phyloP scores from a whole-genome alignment of 352 stramenopile genomes.

The Phytopythium kandeliae region DNA sequence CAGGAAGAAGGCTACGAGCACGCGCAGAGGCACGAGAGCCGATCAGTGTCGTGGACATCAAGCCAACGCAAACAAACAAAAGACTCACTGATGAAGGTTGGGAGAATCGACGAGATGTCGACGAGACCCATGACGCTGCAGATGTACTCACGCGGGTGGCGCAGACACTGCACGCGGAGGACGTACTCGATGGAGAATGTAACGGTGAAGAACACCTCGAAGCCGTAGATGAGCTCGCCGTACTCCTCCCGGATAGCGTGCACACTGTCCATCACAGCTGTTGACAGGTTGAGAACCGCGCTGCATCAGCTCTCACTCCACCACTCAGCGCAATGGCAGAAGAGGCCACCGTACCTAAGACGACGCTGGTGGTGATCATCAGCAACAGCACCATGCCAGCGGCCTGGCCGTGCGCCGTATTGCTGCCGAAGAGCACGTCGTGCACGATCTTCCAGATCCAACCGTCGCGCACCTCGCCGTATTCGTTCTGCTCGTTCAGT shows the following conservation, averaged over 20 bases:
- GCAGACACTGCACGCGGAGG: slow-evolving; percentile 58
- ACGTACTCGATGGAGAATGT: slow-evolving; percentile 81
- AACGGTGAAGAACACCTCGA: slow-evolving; percentile 83
- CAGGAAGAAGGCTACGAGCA: slow-evolving; percentile 36
- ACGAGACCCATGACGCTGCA: slow-evolving; percentile 71
- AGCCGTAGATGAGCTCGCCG: slow-evolving; percentile 56
- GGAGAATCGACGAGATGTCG: slow-evolving; percentile 73
- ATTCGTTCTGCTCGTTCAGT: slow-evolving; percentile 27
- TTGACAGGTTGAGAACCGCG: neutral
- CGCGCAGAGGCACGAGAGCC: neutral
- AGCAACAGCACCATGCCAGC: slow-evolving; percentile 54
- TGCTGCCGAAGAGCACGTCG: slow-evolving; percentile 66
- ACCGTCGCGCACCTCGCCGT: slow-evolving; percentile 23
- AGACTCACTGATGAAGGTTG: slow-evolving; percentile 41
- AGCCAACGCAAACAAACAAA: slow-evolving; percentile 3
- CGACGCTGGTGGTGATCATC: slow-evolving; percentile 69
- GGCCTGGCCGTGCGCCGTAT: slow-evolving; percentile 45
- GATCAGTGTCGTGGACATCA: neutral
- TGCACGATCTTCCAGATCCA: slow-evolving; percentile 52
- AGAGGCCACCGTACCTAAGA: too few species aligned
- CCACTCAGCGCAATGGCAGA: too few species aligned
- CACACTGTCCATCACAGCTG: slow-evolving; percentile 66
- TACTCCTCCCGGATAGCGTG: slow-evolving; percentile 61
- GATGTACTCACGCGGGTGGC: slow-evolving; percentile 52
- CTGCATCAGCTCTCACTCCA: too few species aligned